Base-by-base conservation (phyloP, 176 grass and related monocot species). In the Avena insularis region DNA sequence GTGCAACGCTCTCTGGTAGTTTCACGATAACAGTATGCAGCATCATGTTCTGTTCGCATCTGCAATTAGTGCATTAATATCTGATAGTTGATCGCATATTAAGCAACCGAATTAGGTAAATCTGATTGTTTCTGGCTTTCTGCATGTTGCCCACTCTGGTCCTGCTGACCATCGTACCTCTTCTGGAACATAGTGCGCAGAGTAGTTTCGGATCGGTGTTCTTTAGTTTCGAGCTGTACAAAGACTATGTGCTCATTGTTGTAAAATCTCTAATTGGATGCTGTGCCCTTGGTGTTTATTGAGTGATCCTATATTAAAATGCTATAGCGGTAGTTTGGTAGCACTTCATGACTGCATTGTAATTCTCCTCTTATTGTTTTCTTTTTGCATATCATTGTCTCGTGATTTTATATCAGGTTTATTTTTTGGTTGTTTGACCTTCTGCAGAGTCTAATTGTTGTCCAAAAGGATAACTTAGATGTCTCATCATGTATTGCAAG, bases 381-480 rank as follows among this genome's bases (percentile, higher is more conserved):
- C 4, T 58, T 61, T 88, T 84, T 62, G 14, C 54, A 68, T 21
- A 16, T 29, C 75, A 20, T 54, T 77, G 27, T 80, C 19, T 31
- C 20, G 16, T 86, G 60, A 59, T 80, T 62, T 73, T 38, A 59
- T 87, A 55, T 55, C 14, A 12, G 38, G 20, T 69, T 51, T 51
- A 61, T 69, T 69, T 25, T 25, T 19, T 85, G 5, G 66, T 80
- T 31, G 0, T 75, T 53, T 76, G 43, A 60, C 10, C 25, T 86
- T 79, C 82, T 94, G 84, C 77, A 99, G 97, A 91, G 69, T 71
- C 84, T 99, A 71, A 82, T 96, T 88, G 94, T 99, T 15, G 81
- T 77, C 65, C 92, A 91, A 87, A 94, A 82, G 70, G 97, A 94
- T 84, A 94, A 93, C 79, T 78, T 99, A 55, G 94, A 99, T 87